Conservation (phyloP, 2,329 filamentous ascomycete genomes). For the Alternaria rosae region DNA sequence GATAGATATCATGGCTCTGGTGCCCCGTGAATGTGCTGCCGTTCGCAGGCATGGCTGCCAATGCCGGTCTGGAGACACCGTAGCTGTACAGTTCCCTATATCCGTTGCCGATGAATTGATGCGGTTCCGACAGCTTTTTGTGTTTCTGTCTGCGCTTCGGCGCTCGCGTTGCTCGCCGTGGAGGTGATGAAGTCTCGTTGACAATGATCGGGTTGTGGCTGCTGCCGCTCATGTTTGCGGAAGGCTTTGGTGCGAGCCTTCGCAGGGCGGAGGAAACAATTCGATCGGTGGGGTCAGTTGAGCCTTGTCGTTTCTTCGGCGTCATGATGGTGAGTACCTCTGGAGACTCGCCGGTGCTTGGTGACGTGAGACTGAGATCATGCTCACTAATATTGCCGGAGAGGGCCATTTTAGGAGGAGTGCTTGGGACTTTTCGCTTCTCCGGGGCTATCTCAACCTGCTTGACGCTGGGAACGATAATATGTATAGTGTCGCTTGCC, state of each 20-base stretch:
- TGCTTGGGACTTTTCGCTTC: background rate
- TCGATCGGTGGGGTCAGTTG: background rate
- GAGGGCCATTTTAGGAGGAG: background rate
- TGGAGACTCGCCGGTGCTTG: constrained; percentile 1
- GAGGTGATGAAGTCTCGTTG: constrained; percentile 21
- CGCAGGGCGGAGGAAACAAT: background rate
- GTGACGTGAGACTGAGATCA: constrained; percentile 22
- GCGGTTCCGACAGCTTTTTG: constrained; percentile 5
- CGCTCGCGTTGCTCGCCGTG: background rate
- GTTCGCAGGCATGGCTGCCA: constrained; percentile 11
- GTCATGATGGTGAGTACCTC: background rate
- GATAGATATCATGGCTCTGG: constrained; percentile 24
- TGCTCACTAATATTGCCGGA: constrained; percentile 9
- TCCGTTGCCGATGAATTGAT: constrained; percentile 20
- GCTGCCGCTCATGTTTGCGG: constrained; percentile 18
- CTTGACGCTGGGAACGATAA: background rate
- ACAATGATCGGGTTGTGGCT: constrained; percentile 35
- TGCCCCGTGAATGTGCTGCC: constrained; percentile 23
- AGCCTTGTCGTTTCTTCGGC: background rate
- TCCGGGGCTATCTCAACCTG: background rate
- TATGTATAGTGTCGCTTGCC: background rate
- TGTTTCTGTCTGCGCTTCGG: background rate
- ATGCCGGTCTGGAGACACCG: constrained; percentile 4
- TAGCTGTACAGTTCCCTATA: constrained; percentile 18
- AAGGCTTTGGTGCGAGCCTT: background rate